Percentiles rank a stretch among this genome's conserved stretches.
phyloP scores from a whole-genome alignment of 108 stramenopile species.

The Conticribra guillardii region DNA sequence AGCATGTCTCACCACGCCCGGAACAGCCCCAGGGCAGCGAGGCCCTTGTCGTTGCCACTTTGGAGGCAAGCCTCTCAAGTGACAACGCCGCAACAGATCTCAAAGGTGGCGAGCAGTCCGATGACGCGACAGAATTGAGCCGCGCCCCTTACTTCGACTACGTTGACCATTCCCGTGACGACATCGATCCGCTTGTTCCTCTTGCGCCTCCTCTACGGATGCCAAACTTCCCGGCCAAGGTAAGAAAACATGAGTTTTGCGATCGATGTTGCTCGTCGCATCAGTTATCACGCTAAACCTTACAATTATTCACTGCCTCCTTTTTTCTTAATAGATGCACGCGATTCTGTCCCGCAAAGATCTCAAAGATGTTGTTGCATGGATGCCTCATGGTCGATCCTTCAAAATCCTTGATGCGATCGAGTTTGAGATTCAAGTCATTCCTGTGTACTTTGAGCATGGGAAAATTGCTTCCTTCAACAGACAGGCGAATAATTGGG shows the following conservation, averaged over 20 bases:
- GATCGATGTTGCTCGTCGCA: background rate
- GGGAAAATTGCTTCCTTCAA: conserved; percentile 42
- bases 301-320: background rate
- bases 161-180: background rate
- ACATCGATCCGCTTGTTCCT: background rate
- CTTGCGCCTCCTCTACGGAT: background rate
- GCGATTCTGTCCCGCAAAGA: conserved; percentile 55
- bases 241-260: too few species aligned
- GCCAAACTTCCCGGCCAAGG: background rate
- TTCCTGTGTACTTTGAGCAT: conserved; percentile 63
- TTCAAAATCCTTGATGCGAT: conserved; percentile 60
- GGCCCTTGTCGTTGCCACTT: too few species aligned
- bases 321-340: conserved; percentile 60
- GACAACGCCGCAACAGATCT: too few species aligned
- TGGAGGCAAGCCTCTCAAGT: too few species aligned
- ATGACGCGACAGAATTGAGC: background rate
- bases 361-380: conserved; percentile 51
- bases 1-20: too few species aligned
- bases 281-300: background rate
- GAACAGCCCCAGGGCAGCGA: too few species aligned
- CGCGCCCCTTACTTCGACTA: background rate
- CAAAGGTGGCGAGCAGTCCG: too few species aligned
- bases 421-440: conserved; percentile 54
- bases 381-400: conserved; percentile 68
- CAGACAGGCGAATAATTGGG: conserved; percentile 7